Conservation (phyloP, 148 eudicot species). For the Chenopodium formosanum region DNA sequence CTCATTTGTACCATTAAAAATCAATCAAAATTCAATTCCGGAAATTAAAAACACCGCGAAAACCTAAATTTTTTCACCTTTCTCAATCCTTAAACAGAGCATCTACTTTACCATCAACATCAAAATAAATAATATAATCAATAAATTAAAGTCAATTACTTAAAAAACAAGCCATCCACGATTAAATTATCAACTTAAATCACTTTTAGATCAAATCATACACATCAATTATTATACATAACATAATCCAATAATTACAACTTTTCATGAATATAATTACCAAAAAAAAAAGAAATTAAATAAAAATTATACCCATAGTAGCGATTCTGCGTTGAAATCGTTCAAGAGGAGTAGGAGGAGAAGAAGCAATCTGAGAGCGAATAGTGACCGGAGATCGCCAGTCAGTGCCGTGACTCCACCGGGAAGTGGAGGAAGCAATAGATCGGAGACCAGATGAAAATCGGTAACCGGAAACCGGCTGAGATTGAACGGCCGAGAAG, state of each 20-base stretch:
- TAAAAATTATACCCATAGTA: slow-evolving; percentile 58
- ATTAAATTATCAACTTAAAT: not conserved
- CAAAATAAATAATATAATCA: not conserved
- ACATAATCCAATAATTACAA: not conserved
- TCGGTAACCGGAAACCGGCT: slow-evolving; percentile 32
- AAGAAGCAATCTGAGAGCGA: slow-evolving; percentile 56
- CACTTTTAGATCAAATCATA: not conserved
- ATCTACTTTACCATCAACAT: not conserved
- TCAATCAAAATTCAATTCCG: not conserved
- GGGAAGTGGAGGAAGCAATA: slow-evolving; percentile 33
- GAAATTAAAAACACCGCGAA: not conserved
- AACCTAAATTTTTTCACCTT: not conserved
- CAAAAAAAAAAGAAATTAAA: too few species aligned
- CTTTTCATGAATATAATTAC: not conserved
- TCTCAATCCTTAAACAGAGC: not conserved
- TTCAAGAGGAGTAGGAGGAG: slow-evolving; percentile 49
- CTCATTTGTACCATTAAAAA: too few species aligned
- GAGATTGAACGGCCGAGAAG: slow-evolving; percentile 14
- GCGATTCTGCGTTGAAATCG: slow-evolving; percentile 65
- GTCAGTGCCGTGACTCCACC: slow-evolving; percentile 61
- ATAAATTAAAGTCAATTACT: not conserved
- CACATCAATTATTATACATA: not conserved
- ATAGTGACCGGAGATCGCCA: slow-evolving; percentile 56
- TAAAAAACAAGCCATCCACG: not conserved
- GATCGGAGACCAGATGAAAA: slow-evolving; percentile 45